phyloP scores from a whole-genome alignment of 83 land plant genomes.

The Isoetes engelmannii region DNA sequence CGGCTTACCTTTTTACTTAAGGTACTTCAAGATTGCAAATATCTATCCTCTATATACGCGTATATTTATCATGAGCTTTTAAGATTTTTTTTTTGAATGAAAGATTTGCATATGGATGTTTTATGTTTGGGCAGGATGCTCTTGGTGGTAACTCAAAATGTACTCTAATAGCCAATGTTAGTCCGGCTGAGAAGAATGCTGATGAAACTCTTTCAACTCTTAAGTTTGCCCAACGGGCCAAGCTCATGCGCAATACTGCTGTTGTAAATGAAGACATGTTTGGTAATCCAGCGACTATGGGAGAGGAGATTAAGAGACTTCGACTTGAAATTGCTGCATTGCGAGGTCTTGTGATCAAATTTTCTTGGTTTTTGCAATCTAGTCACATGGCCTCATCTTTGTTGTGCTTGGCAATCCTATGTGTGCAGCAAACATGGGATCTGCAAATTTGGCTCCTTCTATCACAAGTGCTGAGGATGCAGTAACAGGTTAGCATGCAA shows the following conservation, averaged over 20 bases:
- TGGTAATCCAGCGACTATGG: constrained; percentile 10
- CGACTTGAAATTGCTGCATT: constrained; percentile 22
- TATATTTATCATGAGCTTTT: too few species aligned
- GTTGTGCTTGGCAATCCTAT: too few species aligned
- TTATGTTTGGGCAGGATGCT: constrained; percentile 3
- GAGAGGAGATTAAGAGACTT: constrained; percentile 20
- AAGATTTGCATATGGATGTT: neutral
- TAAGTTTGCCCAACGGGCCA: constrained; percentile 16
- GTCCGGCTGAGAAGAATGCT: constrained; percentile 12
- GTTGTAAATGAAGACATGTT: constrained; percentile 16
- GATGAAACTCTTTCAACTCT: constrained; percentile 16
- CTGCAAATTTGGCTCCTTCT: too few species aligned
- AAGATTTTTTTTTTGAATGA: neutral
- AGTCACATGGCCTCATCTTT: too few species aligned
- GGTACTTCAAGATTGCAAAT: too few species aligned
- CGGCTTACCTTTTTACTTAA: constrained; percentile 8
- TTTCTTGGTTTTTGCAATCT: too few species aligned
- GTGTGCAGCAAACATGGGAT: too few species aligned
- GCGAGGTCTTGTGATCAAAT: too few species aligned
- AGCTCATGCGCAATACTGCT: constrained; percentile 12
- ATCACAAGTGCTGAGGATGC: too few species aligned
- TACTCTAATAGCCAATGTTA: constrained; percentile 20
- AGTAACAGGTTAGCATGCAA: too few species aligned
- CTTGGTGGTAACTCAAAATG: constrained; percentile 16
- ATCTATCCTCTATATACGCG: too few species aligned